A percentile compares a stretch with the other conserved stretches of the same genome.
Conservation (phyloP, 306 rosid genomes). For the Dicorynia guianensis region DNA sequence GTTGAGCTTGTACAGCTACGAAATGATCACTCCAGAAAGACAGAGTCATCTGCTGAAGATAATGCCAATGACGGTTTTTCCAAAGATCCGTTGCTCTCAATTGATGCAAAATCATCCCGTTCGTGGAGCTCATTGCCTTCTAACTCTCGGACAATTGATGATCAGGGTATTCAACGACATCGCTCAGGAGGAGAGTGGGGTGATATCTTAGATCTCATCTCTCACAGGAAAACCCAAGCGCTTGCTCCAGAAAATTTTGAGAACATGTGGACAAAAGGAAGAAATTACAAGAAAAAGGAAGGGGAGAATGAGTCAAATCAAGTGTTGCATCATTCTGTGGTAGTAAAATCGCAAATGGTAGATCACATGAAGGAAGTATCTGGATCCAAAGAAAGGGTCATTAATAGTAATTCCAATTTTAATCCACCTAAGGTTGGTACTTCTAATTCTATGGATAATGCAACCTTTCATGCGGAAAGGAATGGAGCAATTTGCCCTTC, state of each 20-base stretch:
- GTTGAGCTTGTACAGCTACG: constrained; percentile 89
- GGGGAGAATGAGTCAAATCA: constrained; percentile 57
- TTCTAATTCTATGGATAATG: constrained; percentile 49
- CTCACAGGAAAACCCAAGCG: constrained; percentile 86
- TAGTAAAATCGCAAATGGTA: constrained; percentile 51
- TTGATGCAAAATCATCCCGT: constrained; percentile 77
- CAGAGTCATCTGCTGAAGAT: constrained; percentile 44
- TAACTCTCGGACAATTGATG: constrained; percentile 59
- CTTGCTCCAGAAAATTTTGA: constrained; percentile 98
- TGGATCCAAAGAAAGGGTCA: constrained; percentile 55
- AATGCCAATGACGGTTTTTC: constrained; percentile 51
- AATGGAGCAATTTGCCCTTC: constrained; percentile 47
- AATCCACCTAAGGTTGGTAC: constrained; percentile 55
- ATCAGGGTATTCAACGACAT: constrained; percentile 53
- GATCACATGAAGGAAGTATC: constrained; percentile 52
- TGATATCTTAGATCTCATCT: constrained; percentile 78
- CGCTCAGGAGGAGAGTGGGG: constrained; percentile 92
- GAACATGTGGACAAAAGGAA: constrained; percentile 93
- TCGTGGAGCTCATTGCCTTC: constrained; percentile 69
- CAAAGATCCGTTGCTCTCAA: constrained; percentile 86
- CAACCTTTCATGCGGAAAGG: constrained; percentile 45
- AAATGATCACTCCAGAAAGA: constrained; percentile 60
- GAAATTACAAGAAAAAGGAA: constrained; percentile 69
- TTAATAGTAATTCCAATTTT: constrained; percentile 34
- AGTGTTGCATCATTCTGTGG: constrained; percentile 49